phyloP scores from a whole-genome alignment of 2,329 filamentous ascomycete genomes.

The Diplodia sapinea region DNA sequence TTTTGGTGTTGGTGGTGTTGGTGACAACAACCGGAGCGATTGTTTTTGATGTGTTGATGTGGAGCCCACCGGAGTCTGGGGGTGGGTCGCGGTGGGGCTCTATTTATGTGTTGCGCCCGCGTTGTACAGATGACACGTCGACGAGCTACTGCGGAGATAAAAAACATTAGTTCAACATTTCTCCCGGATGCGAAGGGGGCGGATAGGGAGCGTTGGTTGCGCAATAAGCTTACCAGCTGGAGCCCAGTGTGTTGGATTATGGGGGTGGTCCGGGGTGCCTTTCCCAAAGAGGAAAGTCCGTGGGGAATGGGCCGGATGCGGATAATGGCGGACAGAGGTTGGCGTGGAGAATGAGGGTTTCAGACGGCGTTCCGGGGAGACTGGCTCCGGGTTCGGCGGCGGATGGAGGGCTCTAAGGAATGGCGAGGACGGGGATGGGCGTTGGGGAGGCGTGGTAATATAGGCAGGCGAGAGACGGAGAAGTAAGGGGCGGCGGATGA shows the following conservation, averaged over 20 bases:
- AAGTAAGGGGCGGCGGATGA: slow-evolving; percentile 13
- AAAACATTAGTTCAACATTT: slow-evolving; percentile 9
- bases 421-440: neutral
- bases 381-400: too few species aligned
- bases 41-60: neutral
- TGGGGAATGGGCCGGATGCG: slow-evolving; percentile 13
- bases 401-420: too few species aligned
- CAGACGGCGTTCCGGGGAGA: neutral
- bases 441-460: neutral
- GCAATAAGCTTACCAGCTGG: slow-evolving; percentile 25
- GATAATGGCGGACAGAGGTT: slow-evolving; percentile 7
- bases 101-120: slow-evolving; percentile 10
- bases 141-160: neutral
- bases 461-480: neutral
- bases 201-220: slow-evolving; percentile 1
- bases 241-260: neutral
- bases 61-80: neutral
- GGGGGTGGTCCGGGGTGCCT: slow-evolving; percentile 16
- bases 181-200: slow-evolving; percentile 16
- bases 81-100: neutral
- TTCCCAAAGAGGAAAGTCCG: slow-evolving; percentile 14
- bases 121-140: slow-evolving; percentile 15
- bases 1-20: neutral
- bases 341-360: neutral
- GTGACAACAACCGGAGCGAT: neutral